phyloP scores from a whole-genome alignment of 2,329 filamentous ascomycete genomes.

The Microdochium bolleyi region DNA sequence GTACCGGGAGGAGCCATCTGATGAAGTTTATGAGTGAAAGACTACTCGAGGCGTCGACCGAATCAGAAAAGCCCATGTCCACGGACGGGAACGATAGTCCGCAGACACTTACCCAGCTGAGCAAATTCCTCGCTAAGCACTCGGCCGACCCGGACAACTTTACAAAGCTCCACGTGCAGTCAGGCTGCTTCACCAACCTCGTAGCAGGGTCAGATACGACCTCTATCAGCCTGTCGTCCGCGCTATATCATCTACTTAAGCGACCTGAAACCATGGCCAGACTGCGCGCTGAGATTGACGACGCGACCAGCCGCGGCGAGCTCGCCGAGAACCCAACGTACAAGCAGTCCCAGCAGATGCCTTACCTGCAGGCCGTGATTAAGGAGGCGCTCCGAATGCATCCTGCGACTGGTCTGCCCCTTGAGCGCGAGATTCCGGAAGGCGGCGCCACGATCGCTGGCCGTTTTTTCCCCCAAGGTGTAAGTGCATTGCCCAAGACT shows the following conservation, averaged over 20 bases:
- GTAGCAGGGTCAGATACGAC: constrained; percentile 27
- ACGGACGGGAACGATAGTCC: background rate
- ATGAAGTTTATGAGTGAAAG: constrained; percentile 13
- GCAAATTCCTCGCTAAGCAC: constrained; percentile 15
- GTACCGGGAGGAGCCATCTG: constrained; percentile 15
- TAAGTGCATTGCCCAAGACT: too few relatives aligned
- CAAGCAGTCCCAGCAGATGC: constrained; percentile 20
- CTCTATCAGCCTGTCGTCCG: constrained; percentile 19
- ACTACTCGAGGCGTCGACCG: constrained; percentile 6
- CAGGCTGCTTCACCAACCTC: constrained; percentile 15
- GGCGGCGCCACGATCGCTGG: constrained; percentile 20
- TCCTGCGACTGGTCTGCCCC: constrained; percentile 29
- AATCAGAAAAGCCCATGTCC: background rate
- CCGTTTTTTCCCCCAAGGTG: constrained; percentile 11
- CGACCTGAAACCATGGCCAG: constrained; percentile 18
- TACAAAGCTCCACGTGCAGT: constrained; percentile 15
- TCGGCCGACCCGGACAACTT: constrained; percentile 19
- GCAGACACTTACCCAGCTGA: constrained; percentile 14
- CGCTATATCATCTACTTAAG: constrained; percentile 19
- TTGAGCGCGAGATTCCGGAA: constrained; percentile 34
- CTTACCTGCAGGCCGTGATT: constrained; percentile 39
- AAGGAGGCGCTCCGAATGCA: constrained; percentile 38
- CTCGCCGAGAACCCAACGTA: constrained; percentile 11
- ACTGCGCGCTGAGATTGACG: constrained; percentile 28
- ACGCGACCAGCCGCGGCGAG: constrained; percentile 3